Percentiles rank a stretch among this genome's conserved stretches.
These are phyloP conservation scores for Sordariomycetes sp. DNA, from an alignment of 2,329 filamentous ascomycete species.

Conservation along the genomic window DNA sequence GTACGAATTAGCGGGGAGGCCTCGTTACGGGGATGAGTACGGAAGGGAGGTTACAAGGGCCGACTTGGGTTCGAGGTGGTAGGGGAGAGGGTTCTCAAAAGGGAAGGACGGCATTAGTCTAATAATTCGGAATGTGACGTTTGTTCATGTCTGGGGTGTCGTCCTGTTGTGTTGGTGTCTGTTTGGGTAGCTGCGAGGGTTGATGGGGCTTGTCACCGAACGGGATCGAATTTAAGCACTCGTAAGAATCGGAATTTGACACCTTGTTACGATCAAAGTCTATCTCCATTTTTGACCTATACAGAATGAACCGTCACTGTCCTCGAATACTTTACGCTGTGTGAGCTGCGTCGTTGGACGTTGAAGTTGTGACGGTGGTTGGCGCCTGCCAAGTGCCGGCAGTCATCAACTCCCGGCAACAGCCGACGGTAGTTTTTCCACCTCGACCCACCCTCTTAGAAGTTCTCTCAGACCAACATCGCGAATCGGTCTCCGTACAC, in stretches of 20 bases:
- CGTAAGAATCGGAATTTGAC: too few relatives aligned
- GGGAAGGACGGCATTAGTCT: not conserved
- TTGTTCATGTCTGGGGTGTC: not conserved
- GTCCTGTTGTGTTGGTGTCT: not conserved
- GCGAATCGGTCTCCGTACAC: not conserved
- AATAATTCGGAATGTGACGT: not conserved
- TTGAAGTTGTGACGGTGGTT: too few relatives aligned
- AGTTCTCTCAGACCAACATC: not conserved
- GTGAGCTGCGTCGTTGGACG: too few relatives aligned
- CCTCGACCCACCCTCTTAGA: not conserved
- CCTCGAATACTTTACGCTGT: too few relatives aligned
- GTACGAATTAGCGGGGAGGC: not conserved
- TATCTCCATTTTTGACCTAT: too few relatives aligned
- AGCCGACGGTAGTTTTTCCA: not conserved
- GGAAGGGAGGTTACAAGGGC: not conserved
- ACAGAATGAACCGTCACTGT: too few relatives aligned
- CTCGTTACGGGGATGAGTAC: not conserved
- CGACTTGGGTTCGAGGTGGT: not conserved
- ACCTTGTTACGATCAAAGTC: too few relatives aligned
- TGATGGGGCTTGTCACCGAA: not conserved
- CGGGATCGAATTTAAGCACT: too few relatives aligned
- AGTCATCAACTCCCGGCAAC: not conserved
- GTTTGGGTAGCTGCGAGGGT: not conserved
- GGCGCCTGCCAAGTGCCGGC: not conserved
- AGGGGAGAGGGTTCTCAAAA: not conserved